Evolutionary conservation across 2,329 filamentous ascomycete genomes (phyloP), one percentile per base, ranked within the genome.

Genomic region (Penicillium sp.): DNA sequence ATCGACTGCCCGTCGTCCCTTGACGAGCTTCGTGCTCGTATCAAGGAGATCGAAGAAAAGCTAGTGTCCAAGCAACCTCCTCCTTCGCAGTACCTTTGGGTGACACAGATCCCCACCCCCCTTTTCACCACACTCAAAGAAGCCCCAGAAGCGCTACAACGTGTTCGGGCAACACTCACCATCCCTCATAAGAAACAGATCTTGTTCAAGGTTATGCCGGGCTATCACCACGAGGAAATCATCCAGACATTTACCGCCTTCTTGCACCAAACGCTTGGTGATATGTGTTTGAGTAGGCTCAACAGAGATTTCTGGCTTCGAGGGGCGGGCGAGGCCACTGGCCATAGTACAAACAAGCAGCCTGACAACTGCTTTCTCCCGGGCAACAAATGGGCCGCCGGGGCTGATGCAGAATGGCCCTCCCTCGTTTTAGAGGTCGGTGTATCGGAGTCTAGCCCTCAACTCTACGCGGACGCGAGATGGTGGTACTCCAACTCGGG

Each of bases 351-450:
- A 11, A 33, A n/a, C 18, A 33, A 19, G 17, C 13, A 18, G 10
- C 4, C 31, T 8, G 31, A 33, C 17, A 20, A 10, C 10, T 1
- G 15, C 6, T 33, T 33, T 33, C 20, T 33, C 17, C 31, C 31
- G 7, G 31, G 31, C 6, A 27, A n/a, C 6, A 3, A 19, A 19
- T 17, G 6, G 14, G 17, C 17, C 10, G 31, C 15, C 13, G 31
- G 31, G 7, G 15, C 16, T 19, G 6, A 11, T 6, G 14, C 11
- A 15, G 8, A 8, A 19, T 33, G 31, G 31, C 31, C 31, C 31
- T 33, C 31, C 20, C 31, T 33, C 10, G 31, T 33, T 15, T n/a
- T 33, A 20, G 31, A 19, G 17, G 17, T 33, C 16, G 31, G 31
- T 9, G 6, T 33, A n/a, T 20, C 31, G 7, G 31, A 33, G 17